A percentile compares a stretch with the other conserved stretches of the same genome.
These are phyloP conservation scores for Candida xiaguanensis DNA, from an alignment of 805 yeast species.

Conservation along the genomic window DNA sequence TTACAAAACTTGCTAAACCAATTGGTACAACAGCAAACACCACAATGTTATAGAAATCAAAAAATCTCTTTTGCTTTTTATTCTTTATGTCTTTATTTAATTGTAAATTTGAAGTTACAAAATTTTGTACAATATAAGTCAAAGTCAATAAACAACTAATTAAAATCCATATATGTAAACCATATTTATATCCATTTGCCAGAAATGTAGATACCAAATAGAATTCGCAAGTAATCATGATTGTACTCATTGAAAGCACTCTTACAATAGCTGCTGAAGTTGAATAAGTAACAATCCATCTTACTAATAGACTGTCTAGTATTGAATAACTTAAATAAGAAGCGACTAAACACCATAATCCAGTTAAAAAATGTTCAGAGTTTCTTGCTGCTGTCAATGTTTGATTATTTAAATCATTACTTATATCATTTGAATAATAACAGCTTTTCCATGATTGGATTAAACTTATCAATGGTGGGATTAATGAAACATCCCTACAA, in stretches of 20 bases:
- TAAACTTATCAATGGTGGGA: conserved; percentile 61
- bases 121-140: conserved; percentile 80
- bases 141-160: conserved; percentile 82
- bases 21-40: conserved; percentile 98
- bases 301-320: conserved; percentile 81
- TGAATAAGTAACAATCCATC: conserved; percentile 92
- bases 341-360: conserved; percentile 90
- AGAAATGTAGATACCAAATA: conserved; percentile 58
- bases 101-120: conserved; percentile 74
- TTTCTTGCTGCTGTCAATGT: conserved; percentile 54
- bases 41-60: conserved; percentile 82
- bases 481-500: conserved; percentile 73
- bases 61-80: conserved; percentile 49
- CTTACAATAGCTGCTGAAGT: conserved; percentile 85
- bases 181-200: conserved; percentile 67
- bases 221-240: conserved; percentile 68
- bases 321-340: conserved; percentile 81
- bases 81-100: conserved; percentile 22
- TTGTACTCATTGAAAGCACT: conserved; percentile 76
- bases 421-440: background rate
- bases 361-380: conserved; percentile 76
- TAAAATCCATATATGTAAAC: conserved; percentile 86
- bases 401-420: conserved; percentile 18
- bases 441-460: conserved; percentile 38
- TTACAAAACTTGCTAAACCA: conserved; percentile 88